Evolutionary conservation across 164 flowering plant genomes (phyloP), one percentile per base, ranked within the genome.

Genomic region (Saururus chinensis): DNA sequence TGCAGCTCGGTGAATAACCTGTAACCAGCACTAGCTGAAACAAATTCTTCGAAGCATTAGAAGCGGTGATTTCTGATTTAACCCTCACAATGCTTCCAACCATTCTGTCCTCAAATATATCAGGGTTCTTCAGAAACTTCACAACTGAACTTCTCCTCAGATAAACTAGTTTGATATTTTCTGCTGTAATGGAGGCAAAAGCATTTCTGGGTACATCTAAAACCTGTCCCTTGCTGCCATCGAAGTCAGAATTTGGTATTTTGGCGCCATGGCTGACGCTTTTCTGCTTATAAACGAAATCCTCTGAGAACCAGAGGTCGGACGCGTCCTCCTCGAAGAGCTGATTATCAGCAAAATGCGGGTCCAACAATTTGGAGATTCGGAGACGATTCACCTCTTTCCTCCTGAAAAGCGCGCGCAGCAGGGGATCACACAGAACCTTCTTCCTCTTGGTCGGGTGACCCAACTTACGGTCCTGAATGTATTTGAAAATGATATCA

Each of bases 151-250:
- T 81, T 70, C 78, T 82, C 71, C 57, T 81, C 74, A 92, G 57
- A 69, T 85, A 89, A 51, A 92, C 73, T 57, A 75, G 82, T 42
- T 80, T 82, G 25, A 92, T 69, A 53, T 92, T 92, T 58, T 76
- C 68, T 45, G 68, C 41, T 26, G 62, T 64, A 13, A 92, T 60
- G n/a, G 90, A 60, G 4, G 95, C 98, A 71, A 72, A 87, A 69
- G 71, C 58, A 64, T 77, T 78, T 51, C 65, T 67, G 20, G 73
- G 69, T 35, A 56, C 62, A 26, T 57, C 65, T 0, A 20, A 0
- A 40, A 35, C 70, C 62, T 21, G 63, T 42, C 75, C 67, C 8
- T 57, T 68, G 53, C 20, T 26, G 41, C 21, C 40, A 4, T 49
- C 14, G 4, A 9, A 26, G 26, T 17, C 56, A 8, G 40, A 23